Conservation (phyloP, 371 early-diverging fungal genomes). For the Mucor lusitanicus region DNA sequence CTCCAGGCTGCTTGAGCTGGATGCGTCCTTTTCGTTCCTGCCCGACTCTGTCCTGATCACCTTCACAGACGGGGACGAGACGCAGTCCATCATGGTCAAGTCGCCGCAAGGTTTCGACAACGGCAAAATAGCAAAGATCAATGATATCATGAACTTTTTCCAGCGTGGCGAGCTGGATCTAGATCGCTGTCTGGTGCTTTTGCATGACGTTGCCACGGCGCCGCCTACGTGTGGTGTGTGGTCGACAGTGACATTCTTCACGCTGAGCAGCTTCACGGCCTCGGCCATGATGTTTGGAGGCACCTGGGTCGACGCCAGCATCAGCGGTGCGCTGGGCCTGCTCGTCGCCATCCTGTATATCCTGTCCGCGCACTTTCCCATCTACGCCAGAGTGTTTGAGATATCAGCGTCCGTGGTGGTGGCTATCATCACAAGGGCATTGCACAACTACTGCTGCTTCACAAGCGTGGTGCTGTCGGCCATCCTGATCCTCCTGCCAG, state of each 20-base stretch:
- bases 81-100: slow-evolving; percentile 46
- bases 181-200: slow-evolving; percentile 28
- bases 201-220: slow-evolving; percentile 30
- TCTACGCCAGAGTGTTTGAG: slow-evolving; percentile 49
- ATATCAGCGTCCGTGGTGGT: slow-evolving; percentile 41
- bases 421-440: slow-evolving; percentile 34
- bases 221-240: slow-evolving; percentile 40
- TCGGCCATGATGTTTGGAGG: slow-evolving; percentile 41
- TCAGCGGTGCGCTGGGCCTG: slow-evolving; percentile 32
- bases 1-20: slow-evolving; percentile 22
- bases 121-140: slow-evolving; percentile 38
- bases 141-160: slow-evolving; percentile 38
- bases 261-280: slow-evolving; percentile 31
- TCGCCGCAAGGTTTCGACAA: slow-evolving; percentile 40
- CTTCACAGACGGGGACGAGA: slow-evolving; percentile 16
- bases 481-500: slow-evolving; percentile 67
- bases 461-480: slow-evolving; percentile 40
- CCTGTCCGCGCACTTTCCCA: slow-evolving; percentile 33
- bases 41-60: slow-evolving; percentile 46
- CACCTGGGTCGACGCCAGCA: slow-evolving; percentile 39
- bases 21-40: slow-evolving; percentile 40
- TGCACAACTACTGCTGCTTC: slow-evolving; percentile 41
- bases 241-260: slow-evolving; percentile 24
- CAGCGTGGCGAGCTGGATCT: slow-evolving; percentile 20
- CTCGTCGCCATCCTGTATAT: slow-evolving; percentile 34